Base-by-base conservation (phyloP, 768 basidiomycete genomes). In the Cubamyces sp. region DNA sequence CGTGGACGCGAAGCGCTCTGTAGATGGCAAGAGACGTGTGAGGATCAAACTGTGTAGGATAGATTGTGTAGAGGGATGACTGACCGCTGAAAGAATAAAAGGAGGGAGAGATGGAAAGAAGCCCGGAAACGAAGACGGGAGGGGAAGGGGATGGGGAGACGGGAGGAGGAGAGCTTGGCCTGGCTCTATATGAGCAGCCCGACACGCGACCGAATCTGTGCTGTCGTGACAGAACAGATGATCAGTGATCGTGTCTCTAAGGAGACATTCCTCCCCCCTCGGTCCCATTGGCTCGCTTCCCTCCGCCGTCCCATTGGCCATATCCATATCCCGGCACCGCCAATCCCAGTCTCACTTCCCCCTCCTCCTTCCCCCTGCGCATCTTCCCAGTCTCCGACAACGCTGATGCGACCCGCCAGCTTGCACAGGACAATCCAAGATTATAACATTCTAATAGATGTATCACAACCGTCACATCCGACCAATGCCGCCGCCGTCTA, bases 1-100 rank as follows among this genome's bases (percentile, higher is more conserved):
- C 54, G 49, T 61, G 75, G 75, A 74, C 79, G 62, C 61, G 59
- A 81, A 80, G 80, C 77, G 78, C 78, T 77, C 76, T 79, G 68
- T 39, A 42, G 48, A n/a, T n/a, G 45, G 37, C 0, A 47, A 51
- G 51, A n/a, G 37, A 41, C 48, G 45, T 61, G 57, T 6, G 48
- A 61, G 58, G 5, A 19, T 5, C 28, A 23, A 55, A 15, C 43
- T 8, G 19, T 37, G 39, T 25, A 1, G 25, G 3, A 39, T n/a
- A 30, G n/a, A 14, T 21, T 6, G 26, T n/a, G 30, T 54, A 28
- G 12, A 41, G 30, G 37, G 50, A 16, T 7, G 18, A 78, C 82
- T 70, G 62, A 86, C 84, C 81, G 74, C 74, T 64, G 72, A 75
- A 59, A 66, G 65, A 61, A 65, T 48, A 64, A 51, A 68, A 64